Base-by-base conservation (phyloP, 306 rosid genomes). In the Sphenostylis stenocarpa region DNA sequence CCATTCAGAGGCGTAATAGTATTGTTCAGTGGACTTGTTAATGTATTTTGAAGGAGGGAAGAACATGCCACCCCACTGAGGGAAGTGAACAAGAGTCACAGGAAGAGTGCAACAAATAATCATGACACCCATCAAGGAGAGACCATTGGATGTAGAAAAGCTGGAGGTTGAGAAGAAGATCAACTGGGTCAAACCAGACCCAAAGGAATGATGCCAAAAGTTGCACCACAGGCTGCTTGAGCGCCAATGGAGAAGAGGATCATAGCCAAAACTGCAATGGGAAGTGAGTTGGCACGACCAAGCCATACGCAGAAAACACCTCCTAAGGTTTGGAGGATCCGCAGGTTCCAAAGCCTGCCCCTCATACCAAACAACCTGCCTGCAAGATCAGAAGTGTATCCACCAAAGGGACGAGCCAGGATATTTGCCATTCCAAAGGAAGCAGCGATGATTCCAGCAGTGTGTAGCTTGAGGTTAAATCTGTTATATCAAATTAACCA, bases 31-130 rank as follows among this genome's bases (percentile, higher is more conserved):
- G 1, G 86, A 78, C 57, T 84, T 93, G 1, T 36, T 56, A 0
- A 76, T 69, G 6, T 92, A 88, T 67, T 89, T 89, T 1, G 96
- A 86, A 1, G 97, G 83, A 14, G 97, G 91, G 3, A 83, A 4
- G 66, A 94, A 88, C 97, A 94, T 91, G 84, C 97, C 12, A 0
- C 98, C 98, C 96, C 98, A 94, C 58, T 92, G 97, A 7, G 98
- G 97, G 77, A 94, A 92, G 60, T 94, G 97, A 33, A 90, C 91
- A 24, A 90, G 55, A 2, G 87, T 24, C 15, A 92, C 96, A 0
- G 97, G 96, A 17, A 94, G 58, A 12, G 97, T 94, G 76, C 96
- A 92, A 0, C 82, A 70, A n/a, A 89, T 88, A 6, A 87, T 92
- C 98, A 90, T 91, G 1, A 80, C 64, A 1, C 98, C 98, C 98